Conservation (phyloP, 441 rosid species). For the Eutrema salsugineum region DNA sequence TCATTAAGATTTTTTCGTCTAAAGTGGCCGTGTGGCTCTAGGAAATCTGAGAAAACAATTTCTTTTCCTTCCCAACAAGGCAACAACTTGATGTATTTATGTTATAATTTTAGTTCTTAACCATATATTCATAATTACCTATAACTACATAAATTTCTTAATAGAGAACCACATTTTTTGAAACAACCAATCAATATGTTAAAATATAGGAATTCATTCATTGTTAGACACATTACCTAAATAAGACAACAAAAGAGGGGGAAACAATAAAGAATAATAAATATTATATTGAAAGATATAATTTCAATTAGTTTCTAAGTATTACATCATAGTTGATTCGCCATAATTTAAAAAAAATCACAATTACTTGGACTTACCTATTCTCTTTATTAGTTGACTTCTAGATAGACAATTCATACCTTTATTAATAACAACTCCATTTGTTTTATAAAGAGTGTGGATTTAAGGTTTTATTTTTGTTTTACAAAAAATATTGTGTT, state of each 20-base stretch:
- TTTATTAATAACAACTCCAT: too few species aligned
- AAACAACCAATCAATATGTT: not conserved
- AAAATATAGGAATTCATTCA: not conserved
- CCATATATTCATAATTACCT: not conserved
- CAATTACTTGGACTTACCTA: not conserved
- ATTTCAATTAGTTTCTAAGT: not conserved
- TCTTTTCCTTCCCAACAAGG: too few species aligned
- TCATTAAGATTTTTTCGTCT: not conserved
- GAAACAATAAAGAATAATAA: not conserved
- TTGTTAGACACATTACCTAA: not conserved
- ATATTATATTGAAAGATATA: too few species aligned
- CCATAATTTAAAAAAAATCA: not conserved
- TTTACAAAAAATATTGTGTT: too few species aligned
- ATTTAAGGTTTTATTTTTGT: too few species aligned
- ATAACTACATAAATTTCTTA: not conserved
- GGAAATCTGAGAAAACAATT: constrained; percentile 8
- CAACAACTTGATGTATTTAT: not conserved
- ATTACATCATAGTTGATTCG: not conserved
- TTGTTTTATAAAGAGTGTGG: too few species aligned
- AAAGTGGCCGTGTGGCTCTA: not conserved
- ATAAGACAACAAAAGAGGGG: not conserved
- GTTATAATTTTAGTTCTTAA: not conserved
- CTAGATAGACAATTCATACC: not conserved
- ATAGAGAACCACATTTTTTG: not conserved
- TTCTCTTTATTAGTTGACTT: not conserved